Base-by-base conservation (phyloP, 1,139 yeast species). In the Kurtzmaniella quercitrusa region DNA sequence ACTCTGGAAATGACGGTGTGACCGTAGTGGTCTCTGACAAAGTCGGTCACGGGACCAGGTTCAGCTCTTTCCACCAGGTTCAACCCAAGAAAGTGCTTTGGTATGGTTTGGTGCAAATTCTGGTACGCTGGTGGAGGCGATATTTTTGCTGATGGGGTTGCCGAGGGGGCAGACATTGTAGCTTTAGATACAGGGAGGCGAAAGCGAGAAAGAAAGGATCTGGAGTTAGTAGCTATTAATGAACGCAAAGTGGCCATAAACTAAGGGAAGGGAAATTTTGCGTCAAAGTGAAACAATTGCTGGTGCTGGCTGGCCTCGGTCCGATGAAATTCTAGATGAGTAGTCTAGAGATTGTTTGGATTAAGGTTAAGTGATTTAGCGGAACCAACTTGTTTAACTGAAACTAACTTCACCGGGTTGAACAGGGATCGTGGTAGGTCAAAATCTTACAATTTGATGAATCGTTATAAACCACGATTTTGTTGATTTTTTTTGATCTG, bases 1-100 rank as follows among this genome's bases (percentile, higher is more conserved):
- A 93, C 84, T 54, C 83, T 84, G 46, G 85, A 78, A 59, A 94
- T 88, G 42, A 94, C 96, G 5, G 98, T 89, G 70, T 94, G 99
- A 59, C 99, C 99, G 47, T 87, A 89, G 57, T 86, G 88, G 39
- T 79, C 74, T 54, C 75, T 78, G 47, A 94, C 98, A 61, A 89
- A 94, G 57, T 88, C 94, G 53, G 85, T 84, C 42, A 94, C 80
- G 44, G 82, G 76, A 32, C 83, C 70, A 18, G 84, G 77, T 54
- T 87, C 91, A 30, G 96, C 96, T 16, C 59, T 69, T 33, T 77
- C 81, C 39, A 88, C 71, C 33, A 93, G 75, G 61, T 89, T 87
- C 45, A 83, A 74, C 40, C 98, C 98, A 48, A 78, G 65, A 66
- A 89, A 93, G 63, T 88, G 86, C 33, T 76, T 49, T 21, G 96